phyloP scores from a whole-genome alignment of 1,139 yeast species.

The Ashbya aceris region DNA sequence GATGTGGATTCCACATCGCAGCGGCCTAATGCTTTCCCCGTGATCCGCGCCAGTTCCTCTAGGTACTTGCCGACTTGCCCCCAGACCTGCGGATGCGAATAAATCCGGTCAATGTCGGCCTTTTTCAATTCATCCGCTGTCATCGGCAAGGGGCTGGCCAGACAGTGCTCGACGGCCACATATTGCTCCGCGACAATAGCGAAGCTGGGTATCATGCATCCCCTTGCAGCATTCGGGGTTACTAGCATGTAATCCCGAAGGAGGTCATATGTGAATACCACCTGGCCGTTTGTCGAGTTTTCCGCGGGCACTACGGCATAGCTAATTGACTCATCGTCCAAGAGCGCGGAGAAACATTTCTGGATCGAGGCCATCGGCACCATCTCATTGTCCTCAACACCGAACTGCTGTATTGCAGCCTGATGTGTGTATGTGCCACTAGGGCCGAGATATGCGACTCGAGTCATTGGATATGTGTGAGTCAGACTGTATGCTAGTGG shows the following conservation, averaged over 20 bases:
- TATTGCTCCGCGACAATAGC: conserved; percentile 66
- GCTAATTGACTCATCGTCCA: conserved; percentile 39
- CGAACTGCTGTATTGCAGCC: conserved; percentile 77
- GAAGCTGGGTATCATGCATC: conserved; percentile 29
- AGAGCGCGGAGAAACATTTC: conserved; percentile 54
- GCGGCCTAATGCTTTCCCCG: conserved; percentile 33
- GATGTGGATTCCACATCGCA: conserved; percentile 76
- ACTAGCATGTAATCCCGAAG: conserved; percentile 54
- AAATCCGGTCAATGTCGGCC: conserved; percentile 44
- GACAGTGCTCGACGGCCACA: conserved; percentile 74
- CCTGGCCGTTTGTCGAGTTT: conserved; percentile 93
- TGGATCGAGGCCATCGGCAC: conserved; percentile 39
- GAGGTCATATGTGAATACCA: conserved; percentile 73
- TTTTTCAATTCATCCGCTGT: conserved; percentile 26
- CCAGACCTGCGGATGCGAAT: conserved; percentile 98
- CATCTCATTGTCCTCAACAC: conserved; percentile 28
- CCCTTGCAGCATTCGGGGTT: conserved; percentile 9
- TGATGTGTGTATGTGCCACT: conserved; percentile 87
- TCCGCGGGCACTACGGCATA: conserved; percentile 87
- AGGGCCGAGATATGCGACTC: conserved; percentile 77
- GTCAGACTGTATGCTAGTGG: too few species aligned
- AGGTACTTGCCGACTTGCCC: conserved; percentile 70
- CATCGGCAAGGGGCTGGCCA: conserved; percentile 42
- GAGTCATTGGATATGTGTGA: conserved; percentile 9
- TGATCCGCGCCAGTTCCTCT: conserved; percentile 38